phyloP scores from a whole-genome alignment of 768 basidiomycete species.

The Mrakia hoshinonis region DNA sequence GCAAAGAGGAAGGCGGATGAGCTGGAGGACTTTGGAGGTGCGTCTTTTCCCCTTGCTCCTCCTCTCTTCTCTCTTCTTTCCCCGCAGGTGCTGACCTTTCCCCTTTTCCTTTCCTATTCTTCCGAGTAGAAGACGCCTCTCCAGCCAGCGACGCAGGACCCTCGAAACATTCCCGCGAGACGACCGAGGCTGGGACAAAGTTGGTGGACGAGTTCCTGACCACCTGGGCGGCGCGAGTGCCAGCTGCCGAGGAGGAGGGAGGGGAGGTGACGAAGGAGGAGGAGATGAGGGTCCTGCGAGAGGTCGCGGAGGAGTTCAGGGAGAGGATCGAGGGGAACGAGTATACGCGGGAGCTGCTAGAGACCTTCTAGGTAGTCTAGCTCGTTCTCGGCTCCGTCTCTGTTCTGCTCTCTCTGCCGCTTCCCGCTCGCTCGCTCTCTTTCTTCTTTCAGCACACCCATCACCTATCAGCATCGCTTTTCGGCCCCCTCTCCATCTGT shows the following conservation, averaged over 20 bases:
- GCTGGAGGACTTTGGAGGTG: constrained; percentile 69
- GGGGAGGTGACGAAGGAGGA: constrained; percentile 44
- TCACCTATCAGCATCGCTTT: too few species aligned
- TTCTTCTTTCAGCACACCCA: constrained; percentile 35
- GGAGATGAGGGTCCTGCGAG: constrained; percentile 49
- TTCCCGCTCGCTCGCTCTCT: neutral
- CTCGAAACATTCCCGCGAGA: constrained; percentile 50
- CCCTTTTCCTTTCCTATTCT: neutral
- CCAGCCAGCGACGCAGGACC: constrained; percentile 36
- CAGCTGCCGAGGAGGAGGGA: constrained; percentile 29
- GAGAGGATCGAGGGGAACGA: constrained; percentile 64
- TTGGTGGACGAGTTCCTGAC: constrained; percentile 71
- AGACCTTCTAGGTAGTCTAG: constrained; percentile 37
- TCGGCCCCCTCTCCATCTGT: too few species aligned
- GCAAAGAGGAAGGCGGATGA: constrained; percentile 90
- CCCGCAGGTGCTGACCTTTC: neutral
- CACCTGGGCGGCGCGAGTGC: constrained; percentile 49
- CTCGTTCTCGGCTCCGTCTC: neutral
- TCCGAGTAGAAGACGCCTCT: constrained; percentile 33
- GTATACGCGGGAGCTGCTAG: constrained; percentile 48
- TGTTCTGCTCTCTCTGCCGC: neutral
- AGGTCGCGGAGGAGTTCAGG: constrained; percentile 57
- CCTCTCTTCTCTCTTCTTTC: neutral
- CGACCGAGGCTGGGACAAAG: constrained; percentile 67
- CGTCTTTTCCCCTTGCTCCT: constrained; percentile 37